phyloP scores from a whole-genome alignment of 768 basidiomycete species.

The Phylloporus sp. region DNA sequence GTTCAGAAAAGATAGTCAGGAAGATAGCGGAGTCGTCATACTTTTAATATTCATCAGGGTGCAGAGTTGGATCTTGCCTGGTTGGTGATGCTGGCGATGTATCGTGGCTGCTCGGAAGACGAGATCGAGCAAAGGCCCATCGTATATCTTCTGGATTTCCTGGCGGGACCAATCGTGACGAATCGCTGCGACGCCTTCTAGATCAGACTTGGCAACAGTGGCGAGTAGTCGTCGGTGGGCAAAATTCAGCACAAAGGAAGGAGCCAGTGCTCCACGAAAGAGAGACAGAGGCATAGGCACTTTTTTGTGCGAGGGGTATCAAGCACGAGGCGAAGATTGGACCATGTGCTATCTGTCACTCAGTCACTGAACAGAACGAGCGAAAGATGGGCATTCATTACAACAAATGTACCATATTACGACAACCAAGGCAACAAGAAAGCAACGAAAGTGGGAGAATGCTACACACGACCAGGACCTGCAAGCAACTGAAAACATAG shows the following conservation, averaged over 20 bases:
- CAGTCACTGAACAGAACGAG: neutral
- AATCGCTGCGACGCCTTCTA: constrained; percentile 19
- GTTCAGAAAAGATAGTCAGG: constrained; percentile 7
- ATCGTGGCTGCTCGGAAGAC: constrained; percentile 81
- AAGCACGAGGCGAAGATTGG: constrained; percentile 3
- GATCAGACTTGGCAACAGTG: constrained; percentile 41
- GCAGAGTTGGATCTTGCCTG: constrained; percentile 88
- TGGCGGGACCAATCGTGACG: constrained; percentile 68
- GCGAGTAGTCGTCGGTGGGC: constrained; percentile 49
- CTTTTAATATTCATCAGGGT: constrained; percentile 99
- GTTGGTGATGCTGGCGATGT: constrained; percentile 84
- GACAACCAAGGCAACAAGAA: constrained; percentile 22
- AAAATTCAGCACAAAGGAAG: constrained; percentile 9
- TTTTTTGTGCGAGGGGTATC: neutral
- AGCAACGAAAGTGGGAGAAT: constrained; percentile 19
- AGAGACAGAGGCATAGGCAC: constrained; percentile 10
- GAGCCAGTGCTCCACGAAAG: constrained; percentile 5
- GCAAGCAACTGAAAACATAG: constrained; percentile 19
- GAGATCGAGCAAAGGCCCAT: constrained; percentile 81
- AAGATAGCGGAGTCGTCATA: constrained; percentile 38
- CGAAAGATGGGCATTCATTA: constrained; percentile 19
- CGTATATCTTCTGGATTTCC: constrained; percentile 83
- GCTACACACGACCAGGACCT: constrained; percentile 28
- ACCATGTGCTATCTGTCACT: neutral
- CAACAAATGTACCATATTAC: constrained; percentile 27